These are phyloP conservation scores for Boletellus emodensis DNA, from an alignment of 768 basidiomycete genomes.

Conservation along the genomic window DNA sequence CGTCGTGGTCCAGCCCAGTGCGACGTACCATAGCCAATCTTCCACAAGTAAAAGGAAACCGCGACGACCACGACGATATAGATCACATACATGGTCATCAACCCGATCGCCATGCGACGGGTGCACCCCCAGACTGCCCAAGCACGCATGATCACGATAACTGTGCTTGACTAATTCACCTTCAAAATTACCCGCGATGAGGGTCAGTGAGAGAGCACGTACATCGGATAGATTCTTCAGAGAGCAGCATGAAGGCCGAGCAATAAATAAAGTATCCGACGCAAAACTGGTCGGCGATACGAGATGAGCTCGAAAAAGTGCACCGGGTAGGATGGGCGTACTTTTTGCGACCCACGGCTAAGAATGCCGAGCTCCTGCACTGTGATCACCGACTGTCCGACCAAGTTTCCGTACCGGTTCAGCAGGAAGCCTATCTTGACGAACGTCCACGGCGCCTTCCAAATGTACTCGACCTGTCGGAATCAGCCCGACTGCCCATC, in stretches of 20 bases:
- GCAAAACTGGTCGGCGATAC: constrained; percentile 9
- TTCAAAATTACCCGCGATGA: not conserved
- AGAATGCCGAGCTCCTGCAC: constrained; percentile 3
- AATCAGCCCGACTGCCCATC: not conserved
- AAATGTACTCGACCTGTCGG: constrained; percentile 13
- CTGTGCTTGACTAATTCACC: constrained; percentile 4
- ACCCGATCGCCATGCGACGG: not conserved
- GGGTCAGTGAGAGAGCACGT: not conserved
- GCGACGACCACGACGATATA: constrained; percentile 8
- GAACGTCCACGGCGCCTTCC: constrained; percentile 11
- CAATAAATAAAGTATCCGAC: constrained; percentile 4
- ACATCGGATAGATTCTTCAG: constrained; percentile 14
- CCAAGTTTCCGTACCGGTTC: constrained; percentile 17
- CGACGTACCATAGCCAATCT: constrained; percentile 1
- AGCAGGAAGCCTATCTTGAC: constrained; percentile 13
- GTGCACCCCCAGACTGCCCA: constrained; percentile 20
- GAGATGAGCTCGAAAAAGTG: not conserved
- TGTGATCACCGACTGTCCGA: constrained; percentile 8
- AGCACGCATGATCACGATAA: constrained; percentile 17
- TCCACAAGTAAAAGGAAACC: constrained; percentile 5
- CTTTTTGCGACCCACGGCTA: not conserved
- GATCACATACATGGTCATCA: constrained; percentile 5
- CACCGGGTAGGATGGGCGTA: not conserved
- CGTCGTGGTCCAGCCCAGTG: not conserved
- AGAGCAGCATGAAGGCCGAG: constrained; percentile 6